Evolutionary conservation across 2,329 filamentous ascomycete genomes (phyloP), one percentile per base, ranked within the genome.

Genomic region (Alternaria ventricosa): DNA sequence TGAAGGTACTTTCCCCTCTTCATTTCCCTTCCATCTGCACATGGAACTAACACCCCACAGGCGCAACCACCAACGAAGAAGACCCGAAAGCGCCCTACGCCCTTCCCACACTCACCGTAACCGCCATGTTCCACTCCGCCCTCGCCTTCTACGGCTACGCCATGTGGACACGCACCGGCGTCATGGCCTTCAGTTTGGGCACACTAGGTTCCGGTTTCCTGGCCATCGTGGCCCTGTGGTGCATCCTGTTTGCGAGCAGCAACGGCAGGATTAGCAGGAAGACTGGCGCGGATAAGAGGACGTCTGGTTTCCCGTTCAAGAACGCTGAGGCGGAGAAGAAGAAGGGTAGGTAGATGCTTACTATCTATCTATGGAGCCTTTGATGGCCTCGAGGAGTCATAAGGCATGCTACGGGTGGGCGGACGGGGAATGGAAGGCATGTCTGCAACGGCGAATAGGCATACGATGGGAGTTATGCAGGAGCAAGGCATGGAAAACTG

Each of bases 251-350:
- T 76, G 87, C 84, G 0, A 87, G 82, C 58, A 85, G 83, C 46
- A 77, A 83, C 69, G 87, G 87, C 2, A 81, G 83, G 64, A 87
- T 90, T 58, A 88, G 85, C 73, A 84, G 86, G 73, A 87, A 84
- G 79, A 91, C 88, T 2, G 89, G 89, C 0, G 87, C 86, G 33
- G 90, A 91, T 74, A 91, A 90, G 84, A 82, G 89, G 74, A 90
- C 85, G 25, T 85, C 85, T 63, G 88, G 87, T 11, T 92, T 88
- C 70, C 89, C 89, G 4, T 91, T 92, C 75, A 82, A 82, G 68
- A 91, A 92, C 70, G 72, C 70, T 6, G 86, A 87, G 75, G 85
- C 87, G 44, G 82, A 83, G 46, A 85, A 84, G 72, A 86, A 84
- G 82, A 87, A 78, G 72, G 71, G 45, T 8, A 71, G 67, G 60